These are phyloP conservation scores for Taphrina deformans DNA, from an alignment of 1,139 yeast genomes.

Conservation along the genomic window DNA sequence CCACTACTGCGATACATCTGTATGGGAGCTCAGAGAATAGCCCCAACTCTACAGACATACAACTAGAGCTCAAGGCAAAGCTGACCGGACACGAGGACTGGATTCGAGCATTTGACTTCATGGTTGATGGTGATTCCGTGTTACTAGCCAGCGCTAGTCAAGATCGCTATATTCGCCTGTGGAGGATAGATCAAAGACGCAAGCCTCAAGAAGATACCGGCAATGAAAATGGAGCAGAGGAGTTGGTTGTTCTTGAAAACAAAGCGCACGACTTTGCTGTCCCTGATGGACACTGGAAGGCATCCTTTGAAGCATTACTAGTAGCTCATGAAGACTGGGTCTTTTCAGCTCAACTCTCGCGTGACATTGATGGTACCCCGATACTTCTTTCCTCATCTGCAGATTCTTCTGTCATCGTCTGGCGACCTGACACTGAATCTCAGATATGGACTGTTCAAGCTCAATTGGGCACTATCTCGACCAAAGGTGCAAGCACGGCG, in stretches of 20 bases:
- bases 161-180: slow-evolving; percentile 81
- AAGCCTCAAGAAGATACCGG: neutral
- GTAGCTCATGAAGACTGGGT: slow-evolving; percentile 99
- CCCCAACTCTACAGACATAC: neutral
- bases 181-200: slow-evolving; percentile 52
- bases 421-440: slow-evolving; percentile 84
- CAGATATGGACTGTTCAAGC: slow-evolving; percentile 88
- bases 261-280: slow-evolving; percentile 15
- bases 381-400: slow-evolving; percentile 83
- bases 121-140: slow-evolving; percentile 51
- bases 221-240: neutral
- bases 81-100: slow-evolving; percentile 92
- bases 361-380: slow-evolving; percentile 3
- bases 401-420: slow-evolving; percentile 90
- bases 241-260: slow-evolving; percentile 17
- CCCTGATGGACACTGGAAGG: slow-evolving; percentile 44
- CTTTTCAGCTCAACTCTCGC: slow-evolving; percentile 77
- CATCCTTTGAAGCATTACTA: slow-evolving; percentile 84
- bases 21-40: slow-evolving; percentile 44
- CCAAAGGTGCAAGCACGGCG: slow-evolving; percentile 96
- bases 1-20: slow-evolving; percentile 59
- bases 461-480: slow-evolving; percentile 85
- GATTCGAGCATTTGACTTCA: slow-evolving; percentile 73
- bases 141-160: slow-evolving; percentile 84
- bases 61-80: slow-evolving; percentile 50